phyloP scores from a whole-genome alignment of 768 basidiomycete genomes.

The Mycena indigotica region DNA sequence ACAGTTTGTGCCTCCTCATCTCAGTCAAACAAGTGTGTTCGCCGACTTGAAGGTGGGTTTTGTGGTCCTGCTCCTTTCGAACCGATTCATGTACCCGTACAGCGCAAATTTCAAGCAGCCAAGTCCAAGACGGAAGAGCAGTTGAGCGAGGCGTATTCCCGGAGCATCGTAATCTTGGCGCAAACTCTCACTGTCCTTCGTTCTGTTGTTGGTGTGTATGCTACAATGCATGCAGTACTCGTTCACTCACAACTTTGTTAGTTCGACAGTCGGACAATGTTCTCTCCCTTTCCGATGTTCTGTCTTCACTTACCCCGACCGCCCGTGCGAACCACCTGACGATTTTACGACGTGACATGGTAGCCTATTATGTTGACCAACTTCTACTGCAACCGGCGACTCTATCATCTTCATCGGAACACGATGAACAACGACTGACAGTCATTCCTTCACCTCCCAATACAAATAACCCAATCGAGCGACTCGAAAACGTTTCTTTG shows the following conservation, averaged over 20 bases:
- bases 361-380: conserved; percentile 58
- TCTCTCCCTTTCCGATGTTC: conserved; percentile 54
- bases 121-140: conserved; percentile 70
- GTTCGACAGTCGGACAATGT: conserved; percentile 58
- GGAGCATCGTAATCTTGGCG: conserved; percentile 55
- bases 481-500: conserved; percentile 57
- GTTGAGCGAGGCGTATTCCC: conserved; percentile 65
- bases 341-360: conserved; percentile 67
- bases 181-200: conserved; percentile 52
- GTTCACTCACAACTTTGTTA: conserved; percentile 28
- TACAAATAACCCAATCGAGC: conserved; percentile 37
- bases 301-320: conserved; percentile 58
- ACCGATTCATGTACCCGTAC: no score
- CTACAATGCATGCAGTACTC: conserved; percentile 2
- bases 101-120: conserved; percentile 60
- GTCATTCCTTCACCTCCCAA: conserved; percentile 48
- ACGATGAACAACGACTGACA: conserved; percentile 49
- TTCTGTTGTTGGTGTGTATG: conserved; percentile 46
- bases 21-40: conserved; percentile 55
- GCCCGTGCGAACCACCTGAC: conserved; percentile 59
- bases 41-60: conserved; percentile 57
- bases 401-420: conserved; percentile 39
- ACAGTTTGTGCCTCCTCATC: conserved; percentile 47
- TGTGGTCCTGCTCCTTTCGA: conserved; percentile 6
- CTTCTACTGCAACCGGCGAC: conserved; percentile 56